phyloP scores from a whole-genome alignment of 176 grass and related monocot species.

The Urochloa ruziziensis region DNA sequence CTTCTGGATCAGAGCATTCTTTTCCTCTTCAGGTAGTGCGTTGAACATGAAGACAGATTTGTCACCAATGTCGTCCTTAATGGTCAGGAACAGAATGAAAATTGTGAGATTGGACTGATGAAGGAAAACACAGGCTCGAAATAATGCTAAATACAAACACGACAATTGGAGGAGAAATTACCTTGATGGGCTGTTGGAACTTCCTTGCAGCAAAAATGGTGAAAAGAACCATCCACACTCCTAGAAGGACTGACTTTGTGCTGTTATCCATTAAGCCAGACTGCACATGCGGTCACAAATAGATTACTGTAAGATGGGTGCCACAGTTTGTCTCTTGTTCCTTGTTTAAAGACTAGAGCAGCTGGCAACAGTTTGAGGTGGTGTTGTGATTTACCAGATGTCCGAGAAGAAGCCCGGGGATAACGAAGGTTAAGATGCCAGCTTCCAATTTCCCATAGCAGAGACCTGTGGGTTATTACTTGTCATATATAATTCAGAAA shows the following conservation, averaged over 20 bases:
- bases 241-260: conserved; percentile 58
- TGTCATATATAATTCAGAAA: not conserved
- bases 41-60: conserved; percentile 98
- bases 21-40: conserved; percentile 75
- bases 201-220: conserved; percentile 71
- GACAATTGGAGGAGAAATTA: conserved; percentile 6
- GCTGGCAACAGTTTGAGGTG: not conserved
- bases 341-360: not conserved
- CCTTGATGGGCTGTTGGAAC: conserved; percentile 96
- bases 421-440: conserved; percentile 84
- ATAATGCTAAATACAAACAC: not conserved
- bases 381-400: conserved; percentile 59
- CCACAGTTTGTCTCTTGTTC: too few relatives aligned
- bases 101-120: not conserved
- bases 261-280: conserved; percentile 73
- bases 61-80: conserved; percentile 83
- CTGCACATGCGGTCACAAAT: conserved; percentile 12
- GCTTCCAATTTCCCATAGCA: conserved; percentile 94
- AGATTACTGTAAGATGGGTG: not conserved
- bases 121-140: not conserved
- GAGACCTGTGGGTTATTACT: conserved; percentile 44
- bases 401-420: conserved; percentile 88
- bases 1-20: conserved; percentile 76
- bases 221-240: conserved; percentile 80
- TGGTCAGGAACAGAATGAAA: not conserved